Conservation (phyloP, 140 eudicot genomes). For the Flaveria floridana region DNA sequence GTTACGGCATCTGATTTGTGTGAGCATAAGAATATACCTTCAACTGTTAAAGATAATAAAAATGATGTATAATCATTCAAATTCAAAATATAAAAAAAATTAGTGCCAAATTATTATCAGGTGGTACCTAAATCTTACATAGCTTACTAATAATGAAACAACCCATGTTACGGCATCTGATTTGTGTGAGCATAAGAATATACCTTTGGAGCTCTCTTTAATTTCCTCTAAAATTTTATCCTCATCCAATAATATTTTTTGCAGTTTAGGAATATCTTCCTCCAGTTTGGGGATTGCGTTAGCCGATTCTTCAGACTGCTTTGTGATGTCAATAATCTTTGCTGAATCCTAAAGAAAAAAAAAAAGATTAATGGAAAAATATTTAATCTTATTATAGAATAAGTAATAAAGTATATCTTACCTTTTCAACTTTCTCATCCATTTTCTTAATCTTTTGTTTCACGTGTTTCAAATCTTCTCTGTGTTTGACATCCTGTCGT, state of each 20-base stretch:
- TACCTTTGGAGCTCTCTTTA: constrained; percentile 75
- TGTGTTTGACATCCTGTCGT: constrained; percentile 73
- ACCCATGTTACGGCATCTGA: neutral
- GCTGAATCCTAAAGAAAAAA: constrained; percentile 52
- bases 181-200: neutral
- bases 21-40: too few species aligned
- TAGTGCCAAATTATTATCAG: constrained; percentile 8
- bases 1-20: too few species aligned
- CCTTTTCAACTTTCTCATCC: constrained; percentile 84
- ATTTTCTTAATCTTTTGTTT: constrained; percentile 82
- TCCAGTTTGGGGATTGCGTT: constrained; percentile 67
- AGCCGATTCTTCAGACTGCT: constrained; percentile 65
- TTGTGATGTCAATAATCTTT: constrained; percentile 61
- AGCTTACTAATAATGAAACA: neutral
- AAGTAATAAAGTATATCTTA: constrained; percentile 17
- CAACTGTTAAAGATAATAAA: constrained; percentile 45
- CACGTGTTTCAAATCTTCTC: constrained; percentile 85
- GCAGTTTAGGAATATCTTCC: constrained; percentile 70
- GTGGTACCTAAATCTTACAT: constrained; percentile 1
- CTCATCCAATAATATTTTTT: constrained; percentile 59
- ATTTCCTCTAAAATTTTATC: constrained; percentile 81
- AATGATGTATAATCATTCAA: neutral
- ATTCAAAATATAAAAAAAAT: neutral
- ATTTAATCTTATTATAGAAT: neutral
- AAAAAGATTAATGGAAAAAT: constrained; percentile 5